Evolutionary conservation across 2,329 filamentous ascomycete genomes (phyloP), one percentile per base, ranked within the genome.

Genomic region (Falciphora oryzae): DNA sequence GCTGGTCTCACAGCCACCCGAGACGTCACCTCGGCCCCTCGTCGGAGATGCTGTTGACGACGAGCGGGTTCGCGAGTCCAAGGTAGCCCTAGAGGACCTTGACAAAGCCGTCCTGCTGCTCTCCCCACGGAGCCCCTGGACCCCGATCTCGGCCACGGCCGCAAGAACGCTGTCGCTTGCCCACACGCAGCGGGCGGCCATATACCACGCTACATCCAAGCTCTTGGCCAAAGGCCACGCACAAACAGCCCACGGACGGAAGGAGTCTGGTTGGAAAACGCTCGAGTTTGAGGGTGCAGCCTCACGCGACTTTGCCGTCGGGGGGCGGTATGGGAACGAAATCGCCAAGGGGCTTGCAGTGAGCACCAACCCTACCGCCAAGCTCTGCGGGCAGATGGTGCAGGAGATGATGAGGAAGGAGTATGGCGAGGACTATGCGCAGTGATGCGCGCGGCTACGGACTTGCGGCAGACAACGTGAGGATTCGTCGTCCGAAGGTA

Each of bases 391-490:
- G 1, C 81, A 88, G 70, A 90, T 90, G 73, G 87, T 90, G 53
- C 81, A 84, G 62, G 85, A 89, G 75, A 87, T 87, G 61, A 87
- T 90, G 85, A 87, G 82, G 77, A 88, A 85, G 74, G 88, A 90
- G 73, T 88, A 87, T 69, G 84, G 83, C 0, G 57, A 63, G 8
- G 56, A 63, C 2, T 57, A 57, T 57, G 18, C 61, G 31, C 61
- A 31, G 44, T 62, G 4, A 35, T 57, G 44, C 2, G 44, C 22
- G 22, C 44, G 44, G 22, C 44, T 0, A 53, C 44, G 44, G 22
- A n/a, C 22, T 53, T n/a, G 44, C n/a, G 44, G 38, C 44, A 10
- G 44, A 7, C 11, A 11, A n/a, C n/a, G 18, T 11, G 22, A 10
- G 44, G 44, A 3, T 18, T 53, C 6, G 44, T 7, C 18, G 44